Evolutionary conservation across 176 grass and related monocot genomes (phyloP).

Genomic region (Chrysopogon serrulatus): DNA sequence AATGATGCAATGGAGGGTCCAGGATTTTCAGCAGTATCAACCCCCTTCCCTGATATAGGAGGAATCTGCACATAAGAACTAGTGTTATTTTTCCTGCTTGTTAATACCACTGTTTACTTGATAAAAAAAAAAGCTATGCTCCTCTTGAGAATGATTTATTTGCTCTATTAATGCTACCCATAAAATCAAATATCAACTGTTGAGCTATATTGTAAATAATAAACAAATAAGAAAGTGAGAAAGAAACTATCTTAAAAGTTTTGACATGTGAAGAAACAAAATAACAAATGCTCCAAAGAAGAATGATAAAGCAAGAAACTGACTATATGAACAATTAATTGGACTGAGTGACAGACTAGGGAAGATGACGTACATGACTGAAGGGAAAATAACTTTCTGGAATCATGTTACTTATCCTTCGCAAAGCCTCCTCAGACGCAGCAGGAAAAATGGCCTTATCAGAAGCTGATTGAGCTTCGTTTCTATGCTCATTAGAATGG

Average conservation of each 20-base stretch:
- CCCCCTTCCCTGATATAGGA: slow-evolving; percentile 47
- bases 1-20: slow-evolving; percentile 65
- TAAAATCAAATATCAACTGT: neutral
- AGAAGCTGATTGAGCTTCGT: slow-evolving; percentile 33
- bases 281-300: neutral
- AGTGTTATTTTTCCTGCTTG: slow-evolving; percentile 19
- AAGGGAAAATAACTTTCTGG: slow-evolving; percentile 90
- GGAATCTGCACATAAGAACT: slow-evolving; percentile 53
- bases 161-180: neutral
- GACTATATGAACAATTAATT: neutral
- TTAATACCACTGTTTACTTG: neutral
- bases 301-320: neutral
- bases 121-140: neutral
- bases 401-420: slow-evolving; percentile 62
- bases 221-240: slow-evolving; percentile 14
- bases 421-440: slow-evolving; percentile 47
- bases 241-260: neutral
- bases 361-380: slow-evolving; percentile 56
- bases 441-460: slow-evolving; percentile 33
- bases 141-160: slow-evolving; percentile 5
- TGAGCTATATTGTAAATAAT: neutral
- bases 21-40: slow-evolving; percentile 54
- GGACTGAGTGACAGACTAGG: neutral
- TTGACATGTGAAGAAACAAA: neutral
- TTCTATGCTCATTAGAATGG: slow-evolving; percentile 34